These are phyloP conservation scores for Tuber borchii DNA, from an alignment of 495 filamentous ascomycete species.

Conservation along the genomic window DNA sequence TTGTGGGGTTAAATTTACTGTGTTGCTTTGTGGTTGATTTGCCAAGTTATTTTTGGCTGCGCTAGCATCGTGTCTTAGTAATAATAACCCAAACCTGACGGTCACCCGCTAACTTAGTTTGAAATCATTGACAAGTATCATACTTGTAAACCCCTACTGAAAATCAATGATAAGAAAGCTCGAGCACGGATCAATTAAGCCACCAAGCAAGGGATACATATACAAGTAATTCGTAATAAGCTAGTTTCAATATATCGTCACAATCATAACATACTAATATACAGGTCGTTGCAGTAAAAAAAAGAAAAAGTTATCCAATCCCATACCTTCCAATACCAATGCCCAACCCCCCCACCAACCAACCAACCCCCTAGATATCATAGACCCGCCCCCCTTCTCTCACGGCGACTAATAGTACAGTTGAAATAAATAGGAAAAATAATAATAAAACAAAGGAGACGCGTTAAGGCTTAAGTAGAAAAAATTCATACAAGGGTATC, in stretches of 20 bases:
- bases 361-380: not conserved
- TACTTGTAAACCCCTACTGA: not conserved
- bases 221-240: not conserved
- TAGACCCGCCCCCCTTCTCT: not conserved
- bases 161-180: not conserved
- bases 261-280: not conserved
- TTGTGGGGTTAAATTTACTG: no score
- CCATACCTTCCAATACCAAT: not conserved
- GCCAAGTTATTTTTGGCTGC: not conserved
- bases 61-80: not conserved
- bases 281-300: conserved; percentile 2
- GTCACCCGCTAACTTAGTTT: not conserved
- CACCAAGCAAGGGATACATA: not conserved
- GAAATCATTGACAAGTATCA: not conserved
- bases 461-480: not conserved
- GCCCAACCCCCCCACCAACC: not conserved
- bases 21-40: no score
- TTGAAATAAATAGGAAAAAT: not conserved
- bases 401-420: not conserved
- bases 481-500: conserved; percentile 1
- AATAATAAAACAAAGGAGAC: not conserved
- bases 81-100: not conserved
- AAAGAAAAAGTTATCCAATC: not conserved
- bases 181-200: not conserved
- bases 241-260: not conserved